These are phyloP conservation scores for Ophiostoma sp. DNA, from an alignment of 2,329 filamentous ascomycete species.

Conservation along the genomic window DNA sequence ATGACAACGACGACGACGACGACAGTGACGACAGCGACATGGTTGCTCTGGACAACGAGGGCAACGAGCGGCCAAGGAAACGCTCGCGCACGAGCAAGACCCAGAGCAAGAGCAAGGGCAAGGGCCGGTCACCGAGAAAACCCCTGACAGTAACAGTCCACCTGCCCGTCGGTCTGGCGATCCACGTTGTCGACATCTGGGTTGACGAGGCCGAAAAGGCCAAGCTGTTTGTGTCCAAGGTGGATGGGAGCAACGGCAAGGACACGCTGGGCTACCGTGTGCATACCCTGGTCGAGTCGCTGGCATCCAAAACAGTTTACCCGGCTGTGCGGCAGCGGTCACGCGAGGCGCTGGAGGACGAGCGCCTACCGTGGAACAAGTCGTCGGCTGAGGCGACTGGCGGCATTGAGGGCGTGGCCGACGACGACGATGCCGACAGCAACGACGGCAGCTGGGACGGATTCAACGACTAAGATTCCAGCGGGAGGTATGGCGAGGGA, in stretches of 20 bases:
- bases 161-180: slow-evolving; percentile 75
- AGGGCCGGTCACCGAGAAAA: slow-evolving; percentile 15
- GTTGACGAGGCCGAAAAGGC: slow-evolving; percentile 52
- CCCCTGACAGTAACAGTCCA: slow-evolving; percentile 30
- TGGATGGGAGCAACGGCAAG: slow-evolving; percentile 30
- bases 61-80: slow-evolving; percentile 29
- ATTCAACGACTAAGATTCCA: slow-evolving; percentile 51
- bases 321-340: slow-evolving; percentile 69
- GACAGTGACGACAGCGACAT: neutral
- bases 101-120: slow-evolving; percentile 28
- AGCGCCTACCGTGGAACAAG: slow-evolving; percentile 61
- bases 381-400: slow-evolving; percentile 29
- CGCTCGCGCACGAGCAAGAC: slow-evolving; percentile 29
- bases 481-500: too few species aligned
- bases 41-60: slow-evolving; percentile 26
- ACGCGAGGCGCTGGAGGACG: slow-evolving; percentile 66
- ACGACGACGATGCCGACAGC: slow-evolving; percentile 38
- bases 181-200: slow-evolving; percentile 88
- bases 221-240: slow-evolving; percentile 27
- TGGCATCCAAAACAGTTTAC: slow-evolving; percentile 55
- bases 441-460: slow-evolving; percentile 60
- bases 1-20: slow-evolving; percentile 40
- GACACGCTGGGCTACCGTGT: slow-evolving; percentile 47
- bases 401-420: slow-evolving; percentile 30
- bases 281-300: slow-evolving; percentile 50